Percentiles rank a stretch among this genome's conserved stretches.
These are phyloP conservation scores for Alternaria gaisen DNA, from an alignment of 2,329 filamentous ascomycete genomes.

Conservation along the genomic window DNA sequence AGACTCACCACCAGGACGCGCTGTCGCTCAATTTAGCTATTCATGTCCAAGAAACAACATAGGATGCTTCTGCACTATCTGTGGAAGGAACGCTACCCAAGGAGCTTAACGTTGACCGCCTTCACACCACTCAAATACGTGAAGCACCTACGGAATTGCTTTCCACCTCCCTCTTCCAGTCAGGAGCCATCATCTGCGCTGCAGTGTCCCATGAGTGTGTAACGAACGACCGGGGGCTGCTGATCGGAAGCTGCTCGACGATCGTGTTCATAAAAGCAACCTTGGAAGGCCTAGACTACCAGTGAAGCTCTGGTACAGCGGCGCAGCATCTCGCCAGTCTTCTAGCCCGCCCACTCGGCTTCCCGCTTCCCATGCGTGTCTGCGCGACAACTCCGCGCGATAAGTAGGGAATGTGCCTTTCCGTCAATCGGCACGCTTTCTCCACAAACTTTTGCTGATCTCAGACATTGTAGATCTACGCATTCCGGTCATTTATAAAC, in stretches of 20 bases:
- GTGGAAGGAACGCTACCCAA: background rate
- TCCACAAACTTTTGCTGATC: constrained; percentile 6
- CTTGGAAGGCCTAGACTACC: constrained; percentile 4
- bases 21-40: constrained; percentile 7
- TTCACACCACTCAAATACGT: constrained; percentile 1
- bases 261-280: constrained; percentile 7
- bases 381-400: background rate
- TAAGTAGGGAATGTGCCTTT: background rate
- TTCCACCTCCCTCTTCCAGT: constrained; percentile 8
- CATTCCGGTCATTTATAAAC: background rate
- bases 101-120: background rate
- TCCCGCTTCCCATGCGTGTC: constrained; percentile 5
- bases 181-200: constrained; percentile 8
- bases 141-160: background rate
- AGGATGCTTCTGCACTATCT: background rate
- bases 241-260: constrained; percentile 12
- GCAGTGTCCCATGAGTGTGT: constrained; percentile 4
- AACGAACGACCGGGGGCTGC: constrained; percentile 3
- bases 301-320: constrained; percentile 5
- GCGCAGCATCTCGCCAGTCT: constrained; percentile 1
- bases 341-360: constrained; percentile 9
- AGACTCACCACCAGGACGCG: constrained; percentile 1
- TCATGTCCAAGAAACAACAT: background rate
- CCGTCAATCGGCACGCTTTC: constrained; percentile 10
- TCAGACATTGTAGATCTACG: constrained; percentile 6